A percentile compares a stretch with the other conserved stretches of the same genome.
phyloP scores from a whole-genome alignment of 495 filamentous ascomycete species.

The Talaromyces ruber region DNA sequence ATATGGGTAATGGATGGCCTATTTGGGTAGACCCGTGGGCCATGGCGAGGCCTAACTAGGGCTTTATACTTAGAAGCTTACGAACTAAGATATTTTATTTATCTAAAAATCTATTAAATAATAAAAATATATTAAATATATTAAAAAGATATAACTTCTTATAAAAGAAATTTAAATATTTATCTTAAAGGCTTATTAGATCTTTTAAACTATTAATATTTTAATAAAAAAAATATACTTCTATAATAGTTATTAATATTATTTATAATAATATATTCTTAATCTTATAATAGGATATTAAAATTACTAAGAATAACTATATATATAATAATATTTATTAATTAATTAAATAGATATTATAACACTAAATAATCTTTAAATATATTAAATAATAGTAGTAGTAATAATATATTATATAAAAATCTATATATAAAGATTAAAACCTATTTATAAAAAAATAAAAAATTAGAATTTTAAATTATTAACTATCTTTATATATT shows the following conservation, averaged over 20 bases:
- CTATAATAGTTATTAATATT: neutral
- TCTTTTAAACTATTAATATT: neutral
- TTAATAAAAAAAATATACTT: neutral
- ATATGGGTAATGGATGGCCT: too few relatives aligned
- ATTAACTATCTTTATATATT: neutral
- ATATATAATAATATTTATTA: neutral
- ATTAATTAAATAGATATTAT: neutral
- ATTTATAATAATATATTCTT: neutral
- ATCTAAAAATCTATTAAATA: neutral
- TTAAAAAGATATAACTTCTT: neutral
- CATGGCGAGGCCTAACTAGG: too few relatives aligned
- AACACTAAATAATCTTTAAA: neutral
- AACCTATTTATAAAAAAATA: neutral
- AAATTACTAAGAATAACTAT: neutral
- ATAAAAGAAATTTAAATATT: neutral
- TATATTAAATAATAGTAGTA: neutral
- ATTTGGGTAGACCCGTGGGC: too few relatives aligned
- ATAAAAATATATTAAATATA: neutral
- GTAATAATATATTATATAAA: neutral
- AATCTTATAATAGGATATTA: neutral
- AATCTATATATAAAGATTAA: neutral
- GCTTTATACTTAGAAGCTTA: neutral
- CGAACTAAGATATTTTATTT: neutral
- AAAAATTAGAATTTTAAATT: neutral
- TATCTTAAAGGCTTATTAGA: neutral